These are phyloP conservation scores for Candida krabiensis DNA, from an alignment of 805 yeast genomes.

Conservation along the genomic window DNA sequence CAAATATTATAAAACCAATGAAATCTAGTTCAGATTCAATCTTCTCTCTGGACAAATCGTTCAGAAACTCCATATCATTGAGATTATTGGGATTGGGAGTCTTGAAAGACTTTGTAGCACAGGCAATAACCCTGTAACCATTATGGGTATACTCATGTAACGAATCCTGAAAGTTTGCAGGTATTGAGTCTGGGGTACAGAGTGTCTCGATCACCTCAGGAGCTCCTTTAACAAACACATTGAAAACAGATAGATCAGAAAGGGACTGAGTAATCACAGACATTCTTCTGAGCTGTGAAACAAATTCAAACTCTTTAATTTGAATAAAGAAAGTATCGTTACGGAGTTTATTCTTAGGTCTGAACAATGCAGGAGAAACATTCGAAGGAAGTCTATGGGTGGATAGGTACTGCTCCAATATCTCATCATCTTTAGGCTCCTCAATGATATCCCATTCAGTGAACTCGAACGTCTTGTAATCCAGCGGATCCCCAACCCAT, in stretches of 20 bases:
- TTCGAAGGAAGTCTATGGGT: constrained; percentile 39
- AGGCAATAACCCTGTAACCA: constrained; percentile 94
- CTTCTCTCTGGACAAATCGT: constrained; percentile 54
- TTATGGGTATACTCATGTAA: constrained; percentile 85
- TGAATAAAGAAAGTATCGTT: constrained; percentile 36
- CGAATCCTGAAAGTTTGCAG: constrained; percentile 68
- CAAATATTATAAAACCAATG: constrained; percentile 88
- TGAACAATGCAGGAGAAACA: constrained; percentile 48
- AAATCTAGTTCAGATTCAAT: constrained; percentile 72
- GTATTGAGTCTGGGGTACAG: constrained; percentile 71
- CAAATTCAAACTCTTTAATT: constrained; percentile 70
- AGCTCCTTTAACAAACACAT: constrained; percentile 87
- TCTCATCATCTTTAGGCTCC: constrained; percentile 45
- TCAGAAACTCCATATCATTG: constrained; percentile 49
- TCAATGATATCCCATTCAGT: constrained; percentile 78
- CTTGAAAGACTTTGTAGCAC: constrained; percentile 59
- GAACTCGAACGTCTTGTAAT: constrained; percentile 89
- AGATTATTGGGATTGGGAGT: constrained; percentile 13
- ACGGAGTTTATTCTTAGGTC: constrained; percentile 34
- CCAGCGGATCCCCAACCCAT: constrained; percentile 91
- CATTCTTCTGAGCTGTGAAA: constrained; percentile 86
- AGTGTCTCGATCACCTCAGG: constrained; percentile 88
- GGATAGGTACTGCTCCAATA: constrained; percentile 18
- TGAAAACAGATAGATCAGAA: constrained; percentile 28
- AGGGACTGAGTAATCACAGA: constrained; percentile 66